A percentile compares a stretch with the other conserved stretches of the same genome.
phyloP scores from a whole-genome alignment of 2,329 filamentous ascomycete genomes.

The Fusarium robinianum region DNA sequence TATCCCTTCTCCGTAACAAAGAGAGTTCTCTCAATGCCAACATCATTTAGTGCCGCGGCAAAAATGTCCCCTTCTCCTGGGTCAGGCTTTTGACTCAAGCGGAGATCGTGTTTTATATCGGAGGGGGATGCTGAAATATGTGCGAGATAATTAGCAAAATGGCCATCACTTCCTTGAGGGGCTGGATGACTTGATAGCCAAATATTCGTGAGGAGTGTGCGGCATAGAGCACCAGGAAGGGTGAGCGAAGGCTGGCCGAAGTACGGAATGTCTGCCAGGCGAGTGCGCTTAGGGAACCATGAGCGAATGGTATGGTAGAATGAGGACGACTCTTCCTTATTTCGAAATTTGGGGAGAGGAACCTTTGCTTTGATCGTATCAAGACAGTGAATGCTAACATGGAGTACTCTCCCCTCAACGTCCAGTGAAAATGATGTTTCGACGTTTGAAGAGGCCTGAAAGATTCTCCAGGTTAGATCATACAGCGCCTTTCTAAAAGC shows the following conservation, averaged over 20 bases:
- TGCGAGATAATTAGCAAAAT: constrained; percentile 10
- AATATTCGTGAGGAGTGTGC: constrained; percentile 4
- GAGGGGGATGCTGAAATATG: constrained; percentile 4
- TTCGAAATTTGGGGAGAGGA: background rate
- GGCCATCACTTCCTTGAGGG: background rate
- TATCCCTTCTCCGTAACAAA: background rate
- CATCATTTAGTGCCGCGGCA: constrained; percentile 7
- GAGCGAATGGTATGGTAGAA: constrained; percentile 3
- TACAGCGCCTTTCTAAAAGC: background rate
- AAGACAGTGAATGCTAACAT: background rate
- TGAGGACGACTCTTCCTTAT: background rate
- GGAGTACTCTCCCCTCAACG: background rate
- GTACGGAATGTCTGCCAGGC: background rate
- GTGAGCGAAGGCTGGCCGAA: background rate
- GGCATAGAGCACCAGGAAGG: background rate
- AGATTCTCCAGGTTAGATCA: constrained; percentile 6
- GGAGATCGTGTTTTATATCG: constrained; percentile 1
- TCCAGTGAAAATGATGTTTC: background rate
- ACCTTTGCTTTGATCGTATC: background rate
- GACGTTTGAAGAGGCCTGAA: background rate
- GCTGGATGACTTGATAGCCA: constrained; percentile 13
- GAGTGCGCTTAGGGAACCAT: constrained; percentile 3
- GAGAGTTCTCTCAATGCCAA: constrained; percentile 1
- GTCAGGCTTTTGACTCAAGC: background rate
- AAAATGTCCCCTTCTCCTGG: constrained; percentile 13